Conservation (phyloP, 768 basidiomycete species). For the Boletus rubescentipes region DNA sequence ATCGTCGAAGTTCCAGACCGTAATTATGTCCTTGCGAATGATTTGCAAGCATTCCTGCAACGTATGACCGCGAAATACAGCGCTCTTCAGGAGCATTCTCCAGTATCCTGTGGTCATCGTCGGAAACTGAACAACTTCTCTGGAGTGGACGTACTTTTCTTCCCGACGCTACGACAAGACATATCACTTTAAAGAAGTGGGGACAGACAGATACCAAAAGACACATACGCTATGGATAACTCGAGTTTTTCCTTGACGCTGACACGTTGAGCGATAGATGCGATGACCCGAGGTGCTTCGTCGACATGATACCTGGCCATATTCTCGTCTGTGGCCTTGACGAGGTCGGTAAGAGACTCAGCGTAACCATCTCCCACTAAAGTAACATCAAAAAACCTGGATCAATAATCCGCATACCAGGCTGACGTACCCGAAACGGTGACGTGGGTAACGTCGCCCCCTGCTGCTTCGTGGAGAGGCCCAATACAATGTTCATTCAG, state of each 20-base stretch:
- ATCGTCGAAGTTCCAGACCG: conserved; percentile 15
- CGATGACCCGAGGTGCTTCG: conserved; percentile 10
- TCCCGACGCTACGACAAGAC: conserved; percentile 4
- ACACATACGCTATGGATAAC: conserved; percentile 8
- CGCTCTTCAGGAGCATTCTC: conserved; percentile 5
- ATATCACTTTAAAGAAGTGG: background rate
- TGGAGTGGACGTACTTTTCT: conserved; percentile 4
- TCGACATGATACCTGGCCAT: conserved; percentile 7
- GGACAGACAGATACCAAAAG: background rate
- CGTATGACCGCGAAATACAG: conserved; percentile 6
- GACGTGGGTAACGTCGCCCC: background rate
- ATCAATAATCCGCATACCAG: background rate
- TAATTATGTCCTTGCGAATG: conserved; percentile 9
- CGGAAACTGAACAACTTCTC: background rate
- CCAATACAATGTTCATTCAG: background rate
- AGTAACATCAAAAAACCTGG: background rate
- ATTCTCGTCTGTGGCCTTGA: background rate
- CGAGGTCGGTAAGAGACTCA: background rate
- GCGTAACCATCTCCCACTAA: conserved; percentile 5
- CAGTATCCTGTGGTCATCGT: conserved; percentile 9
- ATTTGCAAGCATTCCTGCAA: conserved; percentile 11
- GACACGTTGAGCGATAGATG: conserved; percentile 17
- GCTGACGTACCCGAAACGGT: conserved; percentile 10
- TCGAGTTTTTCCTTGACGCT: conserved; percentile 18
- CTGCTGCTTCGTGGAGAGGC: conserved; percentile 2